Evolutionary conservation across 768 basidiomycete genomes (phyloP), one percentile per base, ranked within the genome.

Genomic region (Pulveroboletus sp.): DNA sequence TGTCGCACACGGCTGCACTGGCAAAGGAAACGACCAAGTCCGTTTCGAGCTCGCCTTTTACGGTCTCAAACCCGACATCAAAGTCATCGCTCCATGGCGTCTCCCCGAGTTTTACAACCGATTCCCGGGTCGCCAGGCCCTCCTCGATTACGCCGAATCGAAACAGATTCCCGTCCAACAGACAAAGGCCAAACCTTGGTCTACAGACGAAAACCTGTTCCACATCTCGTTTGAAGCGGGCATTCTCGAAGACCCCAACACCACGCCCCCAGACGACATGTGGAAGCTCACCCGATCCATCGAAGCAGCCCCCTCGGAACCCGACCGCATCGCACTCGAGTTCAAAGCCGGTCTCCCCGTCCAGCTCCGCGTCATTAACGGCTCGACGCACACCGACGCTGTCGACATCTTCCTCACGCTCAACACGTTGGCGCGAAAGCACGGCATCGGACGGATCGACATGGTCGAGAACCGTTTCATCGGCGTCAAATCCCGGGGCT

Each of bases 181-280:
- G 73, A 99, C 97, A 39, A 80, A 89, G 11, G 80, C 94, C 47
- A 97, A 98, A 74, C 95, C 97, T 32, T 99, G 97, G 97, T 97
- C 95, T 3, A 99, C 97, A 6, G 95, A 99, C 68, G 97, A 98
- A 74, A 99, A 98, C 75, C 79, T 99, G 40, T 97, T 95, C 85
- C 97, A 99, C 76, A 99, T 98, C 72, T 98, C 97, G 16, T 99
- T 97, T 73, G 97, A 99, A 71, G 95, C 97, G 11, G 97, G 95
- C 38, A 98, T 99, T 68, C 84, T 99, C 55, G 97, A 99, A 69
- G 89, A 98, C 65, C 97, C 97, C 55, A 82, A 95, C 76, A 84
- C 75, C 51, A 97, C 93, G 6, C 97, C 97, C 45, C 95, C 95
- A 16, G 66, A 69, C 12, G 95, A 98, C 77, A 99, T 99, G 97